phyloP scores from a whole-genome alignment of 495 filamentous ascomycete genomes.

The Neurospora sp. region DNA sequence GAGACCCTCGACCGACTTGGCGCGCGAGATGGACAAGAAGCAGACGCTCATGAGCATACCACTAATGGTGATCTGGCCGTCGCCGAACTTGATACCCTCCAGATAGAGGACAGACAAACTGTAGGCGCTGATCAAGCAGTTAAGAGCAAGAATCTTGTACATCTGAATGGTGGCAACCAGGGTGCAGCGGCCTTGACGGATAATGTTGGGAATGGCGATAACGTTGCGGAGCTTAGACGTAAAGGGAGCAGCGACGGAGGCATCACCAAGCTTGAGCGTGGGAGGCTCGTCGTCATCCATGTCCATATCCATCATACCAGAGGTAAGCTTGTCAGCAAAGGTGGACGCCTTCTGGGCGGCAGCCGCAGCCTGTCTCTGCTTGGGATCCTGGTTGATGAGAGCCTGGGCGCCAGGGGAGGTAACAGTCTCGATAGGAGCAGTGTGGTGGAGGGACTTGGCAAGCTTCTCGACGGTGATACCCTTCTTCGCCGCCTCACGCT shows the following conservation, averaged over 20 bases:
- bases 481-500: slow-evolving; percentile 69
- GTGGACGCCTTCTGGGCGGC: slow-evolving; percentile 59
- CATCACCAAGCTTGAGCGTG: slow-evolving; percentile 94
- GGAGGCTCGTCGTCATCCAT: slow-evolving; percentile 84
- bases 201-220: slow-evolving; percentile 94
- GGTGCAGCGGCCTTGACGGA: slow-evolving; percentile 93
- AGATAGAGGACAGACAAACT: slow-evolving; percentile 92
- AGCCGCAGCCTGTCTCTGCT: slow-evolving; percentile 52
- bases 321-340: slow-evolving; percentile 79
- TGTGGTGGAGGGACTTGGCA: slow-evolving; percentile 28
- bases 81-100: slow-evolving; percentile 98
- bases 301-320: slow-evolving; percentile 82
- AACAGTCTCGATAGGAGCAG: slow-evolving; percentile 46
- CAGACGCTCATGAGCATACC: slow-evolving; percentile 99
- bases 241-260: slow-evolving; percentile 93
- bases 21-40: slow-evolving; percentile 93
- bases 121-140: slow-evolving; percentile 97
- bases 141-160: slow-evolving; percentile 99
- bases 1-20: slow-evolving; percentile 85
- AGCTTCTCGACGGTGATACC: slow-evolving; percentile 40
- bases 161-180: slow-evolving; percentile 98
- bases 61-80: slow-evolving; percentile 96
- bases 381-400: slow-evolving; percentile 45
- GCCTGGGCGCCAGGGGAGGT: slow-evolving; percentile 63
- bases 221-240: slow-evolving; percentile 97